Evolutionary conservation across 1,284 basidiomycete species (phyloP), one percentile per base, ranked within the genome.

Genomic region (Tylopilus orsonianus): DNA sequence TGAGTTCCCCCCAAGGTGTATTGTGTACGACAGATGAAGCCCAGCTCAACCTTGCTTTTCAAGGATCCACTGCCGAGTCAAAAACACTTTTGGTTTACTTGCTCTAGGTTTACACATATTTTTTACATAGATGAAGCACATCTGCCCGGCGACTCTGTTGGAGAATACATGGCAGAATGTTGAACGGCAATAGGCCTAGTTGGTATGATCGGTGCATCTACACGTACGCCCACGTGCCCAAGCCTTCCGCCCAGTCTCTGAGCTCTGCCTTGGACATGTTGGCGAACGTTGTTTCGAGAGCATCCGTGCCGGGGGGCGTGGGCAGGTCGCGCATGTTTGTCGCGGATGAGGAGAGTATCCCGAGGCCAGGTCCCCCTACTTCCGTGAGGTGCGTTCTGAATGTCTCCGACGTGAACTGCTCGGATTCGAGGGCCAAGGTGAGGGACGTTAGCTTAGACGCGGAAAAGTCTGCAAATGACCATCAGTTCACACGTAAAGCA

Each of bases 321-420:
- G 53, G 46, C 7, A 47, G 32, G 19, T 44, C 49, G 3, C 54
- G 49, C 27, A 36, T 27, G 13, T 38, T 7, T 13, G 29, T n/a
- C 13, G 41, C 20, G 3, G 48, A 33, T 5, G 14, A 45, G 13
- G 48, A 37, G 54, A 92, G 77, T 49, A 98, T 79, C 52, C 94
- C 95, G 19, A 97, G 77, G 3, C 96, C 96, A 52, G 85, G 87
- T 36, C 97, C 97, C 12, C 96, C 97, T 38, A 99, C 90, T 46
- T 88, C 81, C 22, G 95, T 95, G 53, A 93, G 76, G 75, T 98
- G 95, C 20, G 94, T 88, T 59, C 83, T 80, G 72, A 91, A 98
- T 32, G 81, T 83, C 39, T 82, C 79, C 41, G 71, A 71, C 52
- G 74, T 54, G 23, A 52, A 67, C 36, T n/a, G 52, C 44, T 62